Conservation (phyloP, 805 yeast genomes). For the Saccharomycodes ludwigii region DNA sequence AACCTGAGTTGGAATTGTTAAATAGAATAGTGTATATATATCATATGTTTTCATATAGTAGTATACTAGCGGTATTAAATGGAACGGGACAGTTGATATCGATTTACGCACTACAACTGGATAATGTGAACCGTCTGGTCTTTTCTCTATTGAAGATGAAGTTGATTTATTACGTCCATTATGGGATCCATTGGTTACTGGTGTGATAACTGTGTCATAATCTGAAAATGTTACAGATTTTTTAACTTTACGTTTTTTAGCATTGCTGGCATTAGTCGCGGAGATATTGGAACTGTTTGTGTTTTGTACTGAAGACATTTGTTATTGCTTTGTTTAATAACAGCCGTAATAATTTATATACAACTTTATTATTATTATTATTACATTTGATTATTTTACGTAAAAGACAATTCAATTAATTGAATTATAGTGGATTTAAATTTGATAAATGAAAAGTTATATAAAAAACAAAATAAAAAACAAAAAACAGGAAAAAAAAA, state of each 20-base stretch:
- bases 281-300: neutral
- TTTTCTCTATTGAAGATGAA: conserved; percentile 3
- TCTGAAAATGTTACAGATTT: conserved; percentile 8
- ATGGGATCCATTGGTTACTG: conserved; percentile 3
- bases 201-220: conserved; percentile 7
- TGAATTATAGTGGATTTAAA: too few species aligned
- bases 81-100: conserved; percentile 19
- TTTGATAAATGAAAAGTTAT: too few species aligned
- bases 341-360: too few species aligned
- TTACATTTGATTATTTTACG: too few species aligned
- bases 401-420: too few species aligned
- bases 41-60: conserved; percentile 23
- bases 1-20: conserved; percentile 24
- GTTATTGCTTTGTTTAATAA: too few species aligned
- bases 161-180: neutral
- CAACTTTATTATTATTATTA: too few species aligned
- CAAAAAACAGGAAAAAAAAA: too few species aligned
- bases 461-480: too few species aligned
- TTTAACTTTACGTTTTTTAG: conserved; percentile 1
- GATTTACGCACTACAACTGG: conserved; percentile 20
- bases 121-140: conserved; percentile 1
- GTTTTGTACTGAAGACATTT: too few species aligned
- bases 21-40: conserved; percentile 14
- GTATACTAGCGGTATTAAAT: conserved; percentile 21
- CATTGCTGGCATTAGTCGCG: neutral